Evolutionary conservation across 1,284 basidiomycete species (phyloP), one percentile per base, ranked within the genome.

Genomic region (Fomes fomentarius): DNA sequence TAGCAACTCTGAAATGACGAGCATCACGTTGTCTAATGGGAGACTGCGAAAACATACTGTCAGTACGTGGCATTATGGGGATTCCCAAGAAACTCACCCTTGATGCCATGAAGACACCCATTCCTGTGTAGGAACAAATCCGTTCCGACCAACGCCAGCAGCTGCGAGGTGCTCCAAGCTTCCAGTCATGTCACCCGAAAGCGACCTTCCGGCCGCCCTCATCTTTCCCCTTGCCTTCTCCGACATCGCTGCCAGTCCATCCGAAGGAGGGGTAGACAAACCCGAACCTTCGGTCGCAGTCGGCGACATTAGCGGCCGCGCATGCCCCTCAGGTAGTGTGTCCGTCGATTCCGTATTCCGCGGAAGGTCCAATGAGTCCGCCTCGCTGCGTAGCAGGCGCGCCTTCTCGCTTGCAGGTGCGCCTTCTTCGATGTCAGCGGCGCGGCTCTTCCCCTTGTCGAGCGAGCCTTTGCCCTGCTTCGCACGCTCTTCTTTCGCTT

Each of bases 51-150:
- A 5, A 4, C 7, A 46, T 17, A 9, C 22, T 5, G 37, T 25
- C 24, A 40, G 12, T 21, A 33, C 14, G 12, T n/a, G 21, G 11
- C 21, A 39, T 2, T 34, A 34, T 31, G 15, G 5, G 17, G 11
- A 25, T 17, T n/a, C 4, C 5, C 2, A 33, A 3, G 31, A n/a
- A 47, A 56, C 80, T 65, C 62, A 90, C 91, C 91, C 91, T 78
- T 91, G 87, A 58, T 93, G 87, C 92, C 91, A 94, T 1, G 91
- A 93, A 33, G 88, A 83, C 5, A 93, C 93, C 94, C 95, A 98
- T 82, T 93, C 93, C 68, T 96, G 92, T 2, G 93, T 96, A 7
- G 95, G 94, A 4, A 94, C 79, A 71, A 96, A 98, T 1, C 93
- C 93, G 67, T 93, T 94, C 57, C 90, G 79, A 19, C 93, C 93